Conservation (phyloP, 208 protist genomes). For the Lotmaria passim region DNA sequence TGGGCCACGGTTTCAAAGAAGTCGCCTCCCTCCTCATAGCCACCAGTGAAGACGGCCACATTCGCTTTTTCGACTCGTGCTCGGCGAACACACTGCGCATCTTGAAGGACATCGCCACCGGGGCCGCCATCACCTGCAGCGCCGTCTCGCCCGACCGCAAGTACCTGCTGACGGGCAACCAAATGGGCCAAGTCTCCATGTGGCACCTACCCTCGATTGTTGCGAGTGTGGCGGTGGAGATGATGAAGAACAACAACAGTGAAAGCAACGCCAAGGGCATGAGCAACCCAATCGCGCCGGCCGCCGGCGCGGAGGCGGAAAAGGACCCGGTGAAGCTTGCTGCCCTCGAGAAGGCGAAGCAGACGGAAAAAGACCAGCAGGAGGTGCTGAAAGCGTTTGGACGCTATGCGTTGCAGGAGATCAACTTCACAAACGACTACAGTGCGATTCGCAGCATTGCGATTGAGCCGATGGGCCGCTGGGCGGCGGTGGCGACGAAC, state of each 20-base stretch:
- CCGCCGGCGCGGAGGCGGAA: constrained; percentile 3
- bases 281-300: neutral
- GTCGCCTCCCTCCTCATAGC: constrained; percentile 50
- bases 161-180: constrained; percentile 80
- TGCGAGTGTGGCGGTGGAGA: constrained; percentile 46
- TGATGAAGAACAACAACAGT: constrained; percentile 20
- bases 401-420: constrained; percentile 67
- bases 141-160: constrained; percentile 67
- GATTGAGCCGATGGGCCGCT: constrained; percentile 72
- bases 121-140: constrained; percentile 84
- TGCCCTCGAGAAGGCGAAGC: constrained; percentile 13
- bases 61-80: constrained; percentile 80
- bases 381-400: constrained; percentile 39
- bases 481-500: constrained; percentile 82
- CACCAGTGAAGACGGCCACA: constrained; percentile 84
- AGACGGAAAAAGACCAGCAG: neutral
- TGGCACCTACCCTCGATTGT: constrained; percentile 88
- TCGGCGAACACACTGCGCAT: constrained; percentile 54
- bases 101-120: constrained; percentile 74
- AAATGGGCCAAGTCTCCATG: constrained; percentile 82
- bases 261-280: neutral
- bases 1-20: constrained; percentile 30
- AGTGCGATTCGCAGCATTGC: constrained; percentile 83
- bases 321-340: constrained; percentile 6
- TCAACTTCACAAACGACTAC: constrained; percentile 81